phyloP scores from a whole-genome alignment of 805 yeast genomes.

The Tetrapisispora iriomotensis region DNA sequence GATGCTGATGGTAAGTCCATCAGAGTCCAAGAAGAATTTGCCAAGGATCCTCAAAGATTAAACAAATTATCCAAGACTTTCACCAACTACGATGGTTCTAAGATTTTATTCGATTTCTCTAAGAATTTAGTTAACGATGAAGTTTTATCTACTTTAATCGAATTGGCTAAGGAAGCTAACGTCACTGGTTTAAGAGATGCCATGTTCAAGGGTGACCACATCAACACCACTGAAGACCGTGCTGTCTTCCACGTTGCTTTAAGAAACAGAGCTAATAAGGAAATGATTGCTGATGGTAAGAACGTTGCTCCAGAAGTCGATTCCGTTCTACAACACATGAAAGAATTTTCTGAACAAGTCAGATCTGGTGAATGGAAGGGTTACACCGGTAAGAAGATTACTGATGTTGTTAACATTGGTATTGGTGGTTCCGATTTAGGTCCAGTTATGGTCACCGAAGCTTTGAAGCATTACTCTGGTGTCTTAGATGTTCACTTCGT shows the following conservation, averaged over 20 bases:
- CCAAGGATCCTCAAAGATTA: slow-evolving; percentile 64
- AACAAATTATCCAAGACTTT: slow-evolving; percentile 68
- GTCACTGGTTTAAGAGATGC: slow-evolving; percentile 81
- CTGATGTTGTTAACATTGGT: slow-evolving; percentile 94
- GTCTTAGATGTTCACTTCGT: slow-evolving; percentile 82
- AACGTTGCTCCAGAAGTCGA: slow-evolving; percentile 90
- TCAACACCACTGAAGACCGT: slow-evolving; percentile 91
- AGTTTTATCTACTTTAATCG: slow-evolving; percentile 53
- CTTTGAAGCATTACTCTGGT: slow-evolving; percentile 79
- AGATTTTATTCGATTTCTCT: slow-evolving; percentile 89
- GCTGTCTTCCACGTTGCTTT: slow-evolving; percentile 96
- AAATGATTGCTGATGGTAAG: slow-evolving; percentile 80
- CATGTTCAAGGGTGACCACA: slow-evolving; percentile 87
- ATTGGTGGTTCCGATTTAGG: slow-evolving; percentile 99
- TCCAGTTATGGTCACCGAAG: slow-evolving; percentile 99
- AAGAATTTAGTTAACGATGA: slow-evolving; percentile 89
- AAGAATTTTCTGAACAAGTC: slow-evolving; percentile 82
- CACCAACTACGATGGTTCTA: slow-evolving; percentile 74
- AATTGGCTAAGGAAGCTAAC: slow-evolving; percentile 82
- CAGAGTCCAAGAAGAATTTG: slow-evolving; percentile 70
- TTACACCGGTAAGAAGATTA: slow-evolving; percentile 88
- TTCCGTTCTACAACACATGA: slow-evolving; percentile 87
- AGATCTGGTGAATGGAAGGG: slow-evolving; percentile 96
- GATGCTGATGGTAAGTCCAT: slow-evolving; percentile 59
- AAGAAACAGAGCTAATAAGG: slow-evolving; percentile 80